Conservation (phyloP, 2,329 filamentous ascomycete genomes). For the Claviceps sp. region DNA sequence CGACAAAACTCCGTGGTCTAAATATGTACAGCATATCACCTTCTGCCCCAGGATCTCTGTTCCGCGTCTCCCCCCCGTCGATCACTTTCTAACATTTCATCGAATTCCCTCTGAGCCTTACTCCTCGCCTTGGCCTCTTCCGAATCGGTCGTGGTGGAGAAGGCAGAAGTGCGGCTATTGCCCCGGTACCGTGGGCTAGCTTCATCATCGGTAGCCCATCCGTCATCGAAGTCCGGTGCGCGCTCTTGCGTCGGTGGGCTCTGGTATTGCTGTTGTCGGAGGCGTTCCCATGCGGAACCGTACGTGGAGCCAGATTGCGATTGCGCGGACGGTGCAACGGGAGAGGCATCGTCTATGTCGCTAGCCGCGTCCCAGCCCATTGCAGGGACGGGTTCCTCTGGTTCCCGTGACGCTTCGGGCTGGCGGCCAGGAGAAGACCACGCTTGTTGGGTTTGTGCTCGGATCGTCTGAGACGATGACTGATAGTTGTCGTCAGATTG, state of each 20-base stretch:
- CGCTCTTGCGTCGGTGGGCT: constrained; percentile 12
- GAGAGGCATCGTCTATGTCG: constrained; percentile 30
- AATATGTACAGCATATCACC: constrained; percentile 3
- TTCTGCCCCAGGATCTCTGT: constrained; percentile 13
- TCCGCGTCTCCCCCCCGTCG: constrained; percentile 19
- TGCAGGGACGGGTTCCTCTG: not conserved
- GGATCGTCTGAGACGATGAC: not conserved
- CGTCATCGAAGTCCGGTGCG: constrained; percentile 6
- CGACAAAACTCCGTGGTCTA: not conserved
- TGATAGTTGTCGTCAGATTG: constrained; percentile 5
- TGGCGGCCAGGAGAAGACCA: constrained; percentile 8
- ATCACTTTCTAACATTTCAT: constrained; percentile 33
- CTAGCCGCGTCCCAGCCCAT: constrained; percentile 14
- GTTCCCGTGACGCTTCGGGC: constrained; percentile 5
- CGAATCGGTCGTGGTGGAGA: constrained; percentile 20
- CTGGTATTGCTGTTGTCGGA: constrained; percentile 26
- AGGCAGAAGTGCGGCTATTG: constrained; percentile 19
- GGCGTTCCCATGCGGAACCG: constrained; percentile 31
- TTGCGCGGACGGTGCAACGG: constrained; percentile 21
- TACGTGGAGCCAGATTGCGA: constrained; percentile 10
- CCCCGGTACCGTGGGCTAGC: constrained; percentile 9
- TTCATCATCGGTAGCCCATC: constrained; percentile 14
- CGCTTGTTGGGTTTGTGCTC: constrained; percentile 5
- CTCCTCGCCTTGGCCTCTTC: constrained; percentile 25
- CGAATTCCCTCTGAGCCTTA: constrained; percentile 38